Conservation (phyloP, 2,329 filamentous ascomycete species). For the Talaromyces albobiverticillius region DNA sequence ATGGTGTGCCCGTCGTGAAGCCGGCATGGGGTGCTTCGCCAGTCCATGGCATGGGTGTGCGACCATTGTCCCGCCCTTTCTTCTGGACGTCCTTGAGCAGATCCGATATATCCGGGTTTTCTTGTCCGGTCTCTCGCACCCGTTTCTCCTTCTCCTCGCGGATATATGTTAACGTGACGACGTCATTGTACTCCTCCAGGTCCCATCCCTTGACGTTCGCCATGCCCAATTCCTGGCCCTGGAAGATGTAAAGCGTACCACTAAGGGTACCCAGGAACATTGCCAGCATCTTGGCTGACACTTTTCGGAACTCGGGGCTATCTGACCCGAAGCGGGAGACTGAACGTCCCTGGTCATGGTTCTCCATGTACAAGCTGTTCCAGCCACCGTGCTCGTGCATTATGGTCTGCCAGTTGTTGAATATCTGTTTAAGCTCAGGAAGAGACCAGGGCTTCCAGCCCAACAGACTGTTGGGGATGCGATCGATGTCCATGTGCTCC, state of each 20-base stretch:
- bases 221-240: conserved; percentile 53
- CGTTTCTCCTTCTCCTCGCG: not conserved
- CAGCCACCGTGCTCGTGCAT: conserved; percentile 56
- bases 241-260: conserved; percentile 53
- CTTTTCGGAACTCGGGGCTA: conserved; percentile 26
- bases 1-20: conserved; percentile 51
- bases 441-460: not conserved
- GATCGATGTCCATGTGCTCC: conserved; percentile 58
- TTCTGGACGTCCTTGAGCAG: conserved; percentile 32
- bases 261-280: conserved; percentile 53
- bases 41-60: conserved; percentile 62
- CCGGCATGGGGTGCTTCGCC: not conserved
- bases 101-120: conserved; percentile 26
- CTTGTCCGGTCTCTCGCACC: conserved; percentile 2
- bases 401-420: not conserved
- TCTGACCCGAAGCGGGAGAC: conserved; percentile 35
- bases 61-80: conserved; percentile 61
- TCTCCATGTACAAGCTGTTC: conserved; percentile 61
- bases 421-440: not conserved
- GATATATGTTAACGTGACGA: conserved; percentile 35
- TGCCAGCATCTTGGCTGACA: conserved; percentile 19
- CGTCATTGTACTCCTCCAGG: conserved; percentile 66
- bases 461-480: conserved; percentile 42
- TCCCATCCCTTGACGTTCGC: conserved; percentile 52
- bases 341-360: conserved; percentile 56